These are phyloP conservation scores for Tremella mesenterica DNA, from an alignment of 768 basidiomycete genomes.

Conservation along the genomic window DNA sequence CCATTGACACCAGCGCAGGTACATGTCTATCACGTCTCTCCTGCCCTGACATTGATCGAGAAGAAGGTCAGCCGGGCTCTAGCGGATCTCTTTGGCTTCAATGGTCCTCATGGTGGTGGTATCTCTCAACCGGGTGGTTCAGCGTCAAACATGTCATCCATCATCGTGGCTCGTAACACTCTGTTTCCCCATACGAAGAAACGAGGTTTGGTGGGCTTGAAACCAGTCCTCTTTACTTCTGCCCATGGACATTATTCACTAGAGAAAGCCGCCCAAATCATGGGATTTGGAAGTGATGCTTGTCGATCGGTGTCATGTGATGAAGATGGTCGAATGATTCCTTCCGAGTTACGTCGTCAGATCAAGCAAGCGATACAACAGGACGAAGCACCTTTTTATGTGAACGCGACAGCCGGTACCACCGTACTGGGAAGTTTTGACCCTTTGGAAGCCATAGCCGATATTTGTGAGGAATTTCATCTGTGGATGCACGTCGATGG, in stretches of 20 bases:
- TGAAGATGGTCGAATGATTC: conserved; percentile 16
- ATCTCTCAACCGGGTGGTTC: conserved; percentile 25
- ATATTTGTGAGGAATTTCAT: conserved; percentile 13
- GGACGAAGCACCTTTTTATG: conserved; percentile 25
- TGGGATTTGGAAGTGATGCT: conserved; percentile 17
- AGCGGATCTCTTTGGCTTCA: conserved; percentile 15
- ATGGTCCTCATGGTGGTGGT: conserved; percentile 9
- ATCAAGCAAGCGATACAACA: conserved; percentile 8
- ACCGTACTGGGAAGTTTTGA: conserved; percentile 25
- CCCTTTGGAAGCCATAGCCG: conserved; percentile 16
- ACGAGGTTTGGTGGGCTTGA: conserved; percentile 7
- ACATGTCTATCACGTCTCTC: conserved; percentile 30
- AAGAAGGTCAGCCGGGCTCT: conserved; percentile 13
- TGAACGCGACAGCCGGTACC: conserved; percentile 29
- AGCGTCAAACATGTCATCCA: conserved; percentile 18
- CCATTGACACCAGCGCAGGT: conserved; percentile 4
- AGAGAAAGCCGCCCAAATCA: conserved; percentile 27
- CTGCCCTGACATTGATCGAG: conserved; percentile 28
- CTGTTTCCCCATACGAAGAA: conserved; percentile 19
- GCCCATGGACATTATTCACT: conserved; percentile 21
- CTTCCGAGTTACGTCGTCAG: conserved; percentile 5
- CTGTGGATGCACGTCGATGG: conserved; percentile 30
- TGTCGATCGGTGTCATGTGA: conserved; percentile 14
- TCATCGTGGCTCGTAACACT: conserved; percentile 26
- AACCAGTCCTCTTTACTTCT: conserved; percentile 21